Percentiles rank a stretch among this genome's conserved stretches.
These are phyloP conservation scores for Melanogaster broomeanus DNA, from an alignment of 768 basidiomycete genomes.

Conservation along the genomic window DNA sequence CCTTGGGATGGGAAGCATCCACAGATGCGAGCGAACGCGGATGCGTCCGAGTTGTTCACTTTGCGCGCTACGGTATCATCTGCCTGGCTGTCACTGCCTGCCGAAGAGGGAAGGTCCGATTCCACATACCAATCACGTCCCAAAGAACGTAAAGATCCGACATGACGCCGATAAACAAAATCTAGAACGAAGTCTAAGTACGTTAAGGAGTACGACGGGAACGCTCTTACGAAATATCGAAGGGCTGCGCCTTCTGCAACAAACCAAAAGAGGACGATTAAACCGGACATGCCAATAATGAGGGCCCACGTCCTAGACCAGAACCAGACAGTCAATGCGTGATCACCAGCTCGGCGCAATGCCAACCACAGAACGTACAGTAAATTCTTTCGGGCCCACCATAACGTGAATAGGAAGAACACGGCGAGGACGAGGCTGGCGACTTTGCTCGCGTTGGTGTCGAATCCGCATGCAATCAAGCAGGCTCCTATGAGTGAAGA, in stretches of 20 bases:
- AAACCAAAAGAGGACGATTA: constrained; percentile 86
- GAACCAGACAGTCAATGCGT: not conserved
- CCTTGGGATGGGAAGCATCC: constrained; percentile 86
- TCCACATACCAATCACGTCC: constrained; percentile 77
- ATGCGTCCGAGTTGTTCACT: constrained; percentile 86
- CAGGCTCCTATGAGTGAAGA: constrained; percentile 85
- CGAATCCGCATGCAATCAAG: constrained; percentile 85
- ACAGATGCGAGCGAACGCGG: constrained; percentile 80
- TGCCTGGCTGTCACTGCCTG: constrained; percentile 23
- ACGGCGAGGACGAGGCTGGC: constrained; percentile 77
- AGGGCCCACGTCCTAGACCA: constrained; percentile 69
- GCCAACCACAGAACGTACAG: constrained; percentile 48
- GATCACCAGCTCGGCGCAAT: not conserved
- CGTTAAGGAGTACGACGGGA: not conserved
- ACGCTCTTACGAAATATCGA: constrained; percentile 65
- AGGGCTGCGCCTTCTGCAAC: constrained; percentile 72
- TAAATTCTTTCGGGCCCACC: constrained; percentile 81
- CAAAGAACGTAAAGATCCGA: constrained; percentile 85
- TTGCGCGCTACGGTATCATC: constrained; percentile 86
- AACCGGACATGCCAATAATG: constrained; percentile 75
- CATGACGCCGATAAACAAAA: constrained; percentile 86
- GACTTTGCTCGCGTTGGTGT: constrained; percentile 86
- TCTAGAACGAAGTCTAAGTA: constrained; percentile 36
- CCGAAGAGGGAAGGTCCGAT: not conserved
- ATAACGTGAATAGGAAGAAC: constrained; percentile 87